Conservation (phyloP, 495 filamentous ascomycete species). For the Xylaria scruposa region DNA sequence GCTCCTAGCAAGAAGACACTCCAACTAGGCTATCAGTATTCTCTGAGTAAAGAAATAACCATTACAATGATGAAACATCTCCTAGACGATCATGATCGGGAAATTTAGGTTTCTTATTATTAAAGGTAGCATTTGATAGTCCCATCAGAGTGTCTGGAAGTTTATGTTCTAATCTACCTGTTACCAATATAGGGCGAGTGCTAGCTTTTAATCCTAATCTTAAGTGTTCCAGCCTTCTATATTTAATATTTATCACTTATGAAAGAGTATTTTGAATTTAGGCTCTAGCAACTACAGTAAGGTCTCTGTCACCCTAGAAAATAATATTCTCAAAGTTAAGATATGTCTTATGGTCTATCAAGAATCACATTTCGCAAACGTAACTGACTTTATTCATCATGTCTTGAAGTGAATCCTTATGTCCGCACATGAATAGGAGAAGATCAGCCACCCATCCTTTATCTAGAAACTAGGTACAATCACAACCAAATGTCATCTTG, state of each 20-base stretch:
- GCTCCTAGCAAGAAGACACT: too few species aligned
- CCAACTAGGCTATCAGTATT: too few species aligned
- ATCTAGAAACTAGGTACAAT: conserved; percentile 52
- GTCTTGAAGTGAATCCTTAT: background rate
- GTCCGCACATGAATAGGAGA: background rate
- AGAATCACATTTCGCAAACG: background rate
- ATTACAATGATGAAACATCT: too few species aligned
- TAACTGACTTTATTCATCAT: background rate
- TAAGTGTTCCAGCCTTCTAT: too few species aligned
- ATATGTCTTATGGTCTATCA: background rate
- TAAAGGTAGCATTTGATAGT: too few species aligned
- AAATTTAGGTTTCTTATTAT: too few species aligned
- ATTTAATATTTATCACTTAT: background rate
- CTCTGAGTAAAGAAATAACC: too few species aligned
- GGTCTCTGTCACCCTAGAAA: background rate
- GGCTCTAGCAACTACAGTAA: background rate
- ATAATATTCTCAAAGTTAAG: background rate
- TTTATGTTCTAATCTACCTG: too few species aligned
- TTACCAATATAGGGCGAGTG: too few species aligned
- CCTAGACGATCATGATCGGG: too few species aligned
- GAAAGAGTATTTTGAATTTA: background rate
- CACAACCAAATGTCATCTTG: conserved; percentile 64
- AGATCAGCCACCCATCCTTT: background rate
- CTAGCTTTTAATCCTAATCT: too few species aligned
- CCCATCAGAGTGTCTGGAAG: too few species aligned